phyloP scores from a whole-genome alignment of 306 rosid genomes.

The Lagenaria siceraria region DNA sequence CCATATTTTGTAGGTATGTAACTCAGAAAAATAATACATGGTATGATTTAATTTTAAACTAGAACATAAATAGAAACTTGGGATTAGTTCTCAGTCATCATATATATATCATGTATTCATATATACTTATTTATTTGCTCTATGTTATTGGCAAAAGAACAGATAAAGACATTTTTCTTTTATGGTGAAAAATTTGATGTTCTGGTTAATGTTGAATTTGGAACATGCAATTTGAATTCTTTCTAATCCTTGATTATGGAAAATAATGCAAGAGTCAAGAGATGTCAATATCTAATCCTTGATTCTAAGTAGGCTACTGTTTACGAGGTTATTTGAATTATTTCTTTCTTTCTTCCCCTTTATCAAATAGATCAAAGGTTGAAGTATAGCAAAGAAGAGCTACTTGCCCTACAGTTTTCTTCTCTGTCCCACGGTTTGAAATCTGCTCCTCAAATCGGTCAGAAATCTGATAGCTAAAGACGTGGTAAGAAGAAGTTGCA shows the following conservation, averaged over 20 bases:
- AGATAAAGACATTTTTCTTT: neutral
- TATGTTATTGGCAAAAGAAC: neutral
- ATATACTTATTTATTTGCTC: neutral
- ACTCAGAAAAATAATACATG: neutral
- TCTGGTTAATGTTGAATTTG: neutral
- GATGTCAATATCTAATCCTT: neutral
- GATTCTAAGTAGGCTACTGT: neutral
- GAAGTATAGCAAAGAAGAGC: conserved; percentile 69
- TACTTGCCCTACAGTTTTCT: conserved; percentile 46
- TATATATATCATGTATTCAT: neutral
- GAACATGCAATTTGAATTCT: neutral
- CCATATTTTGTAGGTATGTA: conserved; percentile 48
- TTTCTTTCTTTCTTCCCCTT: neutral
- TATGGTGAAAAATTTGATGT: neutral
- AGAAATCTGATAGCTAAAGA: neutral
- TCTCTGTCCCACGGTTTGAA: conserved; percentile 1
- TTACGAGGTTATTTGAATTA: conserved; percentile 9
- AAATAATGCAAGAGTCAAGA: neutral
- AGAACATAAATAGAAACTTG: neutral
- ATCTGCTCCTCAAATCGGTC: conserved; percentile 5
- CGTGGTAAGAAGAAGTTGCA: too few relatives aligned
- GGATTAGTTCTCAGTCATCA: neutral
- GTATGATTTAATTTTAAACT: neutral
- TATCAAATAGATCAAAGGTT: conserved; percentile 65
- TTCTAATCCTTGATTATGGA: too few relatives aligned